phyloP scores from a whole-genome alignment of 495 filamentous ascomycete species.

The Haplographium delicatum region DNA sequence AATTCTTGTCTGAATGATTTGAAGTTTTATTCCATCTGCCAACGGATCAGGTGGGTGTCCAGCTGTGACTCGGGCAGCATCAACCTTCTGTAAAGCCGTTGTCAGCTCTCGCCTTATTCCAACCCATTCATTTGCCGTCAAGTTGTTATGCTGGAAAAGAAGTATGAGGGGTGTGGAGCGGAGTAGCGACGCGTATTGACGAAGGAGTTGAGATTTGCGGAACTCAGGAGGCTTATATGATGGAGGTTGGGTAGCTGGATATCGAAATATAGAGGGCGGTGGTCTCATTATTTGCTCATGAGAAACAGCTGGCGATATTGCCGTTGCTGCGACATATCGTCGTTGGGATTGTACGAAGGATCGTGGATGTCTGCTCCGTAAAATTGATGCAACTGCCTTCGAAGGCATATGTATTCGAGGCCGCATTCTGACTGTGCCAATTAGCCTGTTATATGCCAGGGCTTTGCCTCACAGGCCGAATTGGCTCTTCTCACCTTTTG shows the following conservation, averaged over 20 bases:
- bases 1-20: slow-evolving; percentile 81
- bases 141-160: slow-evolving; percentile 95
- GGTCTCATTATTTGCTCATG: slow-evolving; percentile 41
- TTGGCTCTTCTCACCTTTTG: too few species aligned
- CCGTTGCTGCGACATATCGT: slow-evolving; percentile 22
- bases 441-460: too few species aligned
- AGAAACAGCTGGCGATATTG: slow-evolving; percentile 18
- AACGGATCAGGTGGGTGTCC: slow-evolving; percentile 38
- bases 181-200: slow-evolving; percentile 88
- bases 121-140: slow-evolving; percentile 82
- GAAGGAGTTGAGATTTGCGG: slow-evolving; percentile 91
- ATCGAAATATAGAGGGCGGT: slow-evolving; percentile 32
- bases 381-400: slow-evolving; percentile 22
- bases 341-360: slow-evolving; percentile 18
- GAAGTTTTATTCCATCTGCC: slow-evolving; percentile 61
- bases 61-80: slow-evolving; percentile 41
- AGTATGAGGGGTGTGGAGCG: slow-evolving; percentile 84
- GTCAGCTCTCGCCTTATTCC: slow-evolving; percentile 77
- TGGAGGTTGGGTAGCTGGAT: slow-evolving; percentile 74
- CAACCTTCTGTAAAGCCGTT: slow-evolving; percentile 61
- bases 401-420: slow-evolving; percentile 25
- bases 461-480: too few species aligned
- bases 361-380: slow-evolving; percentile 16
- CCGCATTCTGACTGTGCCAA: slow-evolving; percentile 37
- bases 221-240: slow-evolving; percentile 80